These are phyloP conservation scores for Albugo candida DNA, from an alignment of 352 stramenopile genomes.

Conservation along the genomic window DNA sequence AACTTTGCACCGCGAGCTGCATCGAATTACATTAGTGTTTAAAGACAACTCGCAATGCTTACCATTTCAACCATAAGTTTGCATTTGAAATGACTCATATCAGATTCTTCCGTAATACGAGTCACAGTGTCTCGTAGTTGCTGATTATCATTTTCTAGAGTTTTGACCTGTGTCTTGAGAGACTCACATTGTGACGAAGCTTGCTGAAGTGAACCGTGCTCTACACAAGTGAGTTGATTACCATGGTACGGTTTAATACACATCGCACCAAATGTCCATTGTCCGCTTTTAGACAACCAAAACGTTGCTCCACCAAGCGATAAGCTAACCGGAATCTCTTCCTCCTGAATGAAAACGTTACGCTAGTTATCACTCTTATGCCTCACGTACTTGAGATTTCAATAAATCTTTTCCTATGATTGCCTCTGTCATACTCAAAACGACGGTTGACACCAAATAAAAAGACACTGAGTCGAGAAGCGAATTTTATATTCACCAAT, in stretches of 20 bases:
- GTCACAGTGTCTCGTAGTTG: slow-evolving; percentile 30
- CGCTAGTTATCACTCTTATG: too few relatives aligned
- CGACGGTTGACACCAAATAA: too few relatives aligned
- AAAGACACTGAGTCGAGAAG: too few relatives aligned
- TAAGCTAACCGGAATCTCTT: slow-evolving; percentile 42
- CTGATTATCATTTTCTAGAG: slow-evolving; percentile 37
- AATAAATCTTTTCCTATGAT: too few relatives aligned
- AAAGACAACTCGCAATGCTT: background rate
- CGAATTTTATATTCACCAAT: too few relatives aligned
- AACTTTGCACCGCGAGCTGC: slow-evolving; percentile 56
- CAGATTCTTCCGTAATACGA: slow-evolving; percentile 54
- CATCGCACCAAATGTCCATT: slow-evolving; percentile 47
- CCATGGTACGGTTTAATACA: background rate
- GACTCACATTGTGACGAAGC: slow-evolving; percentile 27
- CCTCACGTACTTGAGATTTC: too few relatives aligned
- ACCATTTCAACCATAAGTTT: slow-evolving; percentile 77
- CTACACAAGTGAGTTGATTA: slow-evolving; percentile 3
- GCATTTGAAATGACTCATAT: slow-evolving; percentile 81
- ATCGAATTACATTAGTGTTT: background rate
- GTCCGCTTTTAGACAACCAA: slow-evolving; percentile 15
- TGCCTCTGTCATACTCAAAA: too few relatives aligned
- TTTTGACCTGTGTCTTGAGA: slow-evolving; percentile 18
- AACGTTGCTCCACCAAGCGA: slow-evolving; percentile 32
- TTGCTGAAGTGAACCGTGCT: slow-evolving; percentile 16
- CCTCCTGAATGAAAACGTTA: background rate